Base-by-base conservation (phyloP, 1,139 yeast genomes). In the Zygotorulaspora mrakii region DNA sequence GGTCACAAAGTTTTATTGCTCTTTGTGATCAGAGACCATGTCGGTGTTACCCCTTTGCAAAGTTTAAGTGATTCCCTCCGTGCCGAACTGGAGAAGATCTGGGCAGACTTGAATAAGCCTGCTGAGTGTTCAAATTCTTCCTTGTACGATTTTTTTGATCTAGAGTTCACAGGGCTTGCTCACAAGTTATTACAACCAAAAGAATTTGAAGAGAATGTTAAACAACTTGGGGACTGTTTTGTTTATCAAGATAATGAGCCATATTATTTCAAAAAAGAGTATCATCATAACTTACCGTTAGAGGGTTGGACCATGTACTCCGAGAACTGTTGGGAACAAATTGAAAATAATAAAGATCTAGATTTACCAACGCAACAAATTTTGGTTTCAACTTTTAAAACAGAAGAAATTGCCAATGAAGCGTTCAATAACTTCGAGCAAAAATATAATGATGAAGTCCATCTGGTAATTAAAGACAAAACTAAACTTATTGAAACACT, bases 271-370 rank as follows among this genome's bases (percentile, higher is more conserved):
- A 76, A 77, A 48, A 73, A 76, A 1, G 72, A 77, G 39, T 89
- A 88, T 59, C 96, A 87, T 57, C 89, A 94, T 51, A 72, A 76
- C 39, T 79, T 91, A 36, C 98, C 98, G 5, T 73, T 91, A 37
- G 98, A 91, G 63, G 98, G 96, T 10, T 91, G 98, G 97, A 77
- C 94, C 4, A 67, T 88, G 65, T 91, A 91, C 57, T 89, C 96
- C 1, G 82, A 80, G 41, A 85, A 81, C 57, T 82, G 95, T 50
- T 91, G 98, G 98, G 82, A 84, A 37, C 96, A 88, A 62, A 91
- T 91, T 55, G 95, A 88, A 62, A 73, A 75, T 46, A 91, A 91
- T 65, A 89, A 87, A 64, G 98, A 91, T 59, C 74, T 91, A 52
- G 98, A 91, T 64, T 72, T 91, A 52, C 98, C 98, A 17, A 89